Conservation (phyloP, 2,329 filamentous ascomycete genomes). For the Nemania bipapillata region DNA sequence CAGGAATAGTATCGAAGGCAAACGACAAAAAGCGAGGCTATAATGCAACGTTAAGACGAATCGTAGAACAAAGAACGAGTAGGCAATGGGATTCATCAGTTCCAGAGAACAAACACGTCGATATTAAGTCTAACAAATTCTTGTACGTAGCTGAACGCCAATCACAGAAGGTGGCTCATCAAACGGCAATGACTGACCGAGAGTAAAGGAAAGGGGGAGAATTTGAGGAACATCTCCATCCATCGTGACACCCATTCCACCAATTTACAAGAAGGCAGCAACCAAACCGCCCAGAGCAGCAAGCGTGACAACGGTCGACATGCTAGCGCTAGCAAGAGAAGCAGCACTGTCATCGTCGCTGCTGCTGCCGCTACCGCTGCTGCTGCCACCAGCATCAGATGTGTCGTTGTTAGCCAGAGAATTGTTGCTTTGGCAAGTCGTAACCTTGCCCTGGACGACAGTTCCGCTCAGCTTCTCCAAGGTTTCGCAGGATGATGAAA, state of each 20-base stretch:
- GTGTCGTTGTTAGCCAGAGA: constrained; percentile 64
- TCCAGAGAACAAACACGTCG: constrained; percentile 51
- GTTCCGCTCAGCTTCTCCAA: constrained; percentile 62
- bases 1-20: neutral
- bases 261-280: constrained; percentile 62
- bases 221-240: constrained; percentile 39
- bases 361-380: constrained; percentile 46
- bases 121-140: constrained; percentile 60
- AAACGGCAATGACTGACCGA: constrained; percentile 50
- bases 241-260: constrained; percentile 15
- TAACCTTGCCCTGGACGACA: constrained; percentile 61
- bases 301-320: constrained; percentile 56
- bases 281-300: constrained; percentile 38
- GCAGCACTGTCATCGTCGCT: constrained; percentile 54
- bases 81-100: constrained; percentile 3
- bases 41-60: neutral
- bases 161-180: constrained; percentile 43
- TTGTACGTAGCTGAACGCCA: constrained; percentile 53
- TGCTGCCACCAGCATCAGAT: constrained; percentile 26
- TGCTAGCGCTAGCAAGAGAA: constrained; percentile 61
- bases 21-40: neutral
- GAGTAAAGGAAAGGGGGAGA: constrained; percentile 45
- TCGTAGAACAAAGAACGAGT: constrained; percentile 4
- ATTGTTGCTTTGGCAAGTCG: constrained; percentile 62
- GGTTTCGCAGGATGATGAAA: constrained; percentile 64